phyloP scores from a whole-genome alignment of 1,284 basidiomycete genomes.

The Fomitopsis betulina region DNA sequence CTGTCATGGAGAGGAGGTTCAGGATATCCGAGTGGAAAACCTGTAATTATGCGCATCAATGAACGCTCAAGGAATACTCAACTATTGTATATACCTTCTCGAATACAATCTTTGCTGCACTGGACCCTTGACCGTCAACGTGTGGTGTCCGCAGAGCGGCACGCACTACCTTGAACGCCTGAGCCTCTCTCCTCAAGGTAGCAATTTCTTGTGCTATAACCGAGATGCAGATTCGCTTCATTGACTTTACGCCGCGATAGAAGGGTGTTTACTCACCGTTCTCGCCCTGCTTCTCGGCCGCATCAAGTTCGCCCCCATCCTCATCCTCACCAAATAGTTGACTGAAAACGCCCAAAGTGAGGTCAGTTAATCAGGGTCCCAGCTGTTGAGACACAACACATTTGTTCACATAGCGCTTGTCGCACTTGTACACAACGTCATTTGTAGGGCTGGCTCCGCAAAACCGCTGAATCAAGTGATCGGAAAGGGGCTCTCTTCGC shows the following conservation, averaged over 20 bases:
- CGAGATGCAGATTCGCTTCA: not conserved
- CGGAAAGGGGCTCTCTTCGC: too few relatives aligned
- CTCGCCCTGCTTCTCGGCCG: constrained; percentile 84
- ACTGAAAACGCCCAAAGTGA: constrained; percentile 34
- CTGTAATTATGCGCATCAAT: constrained; percentile 34
- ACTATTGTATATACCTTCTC: constrained; percentile 64
- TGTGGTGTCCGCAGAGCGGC: constrained; percentile 48
- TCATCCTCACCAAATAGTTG: constrained; percentile 94
- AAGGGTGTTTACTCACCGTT: constrained; percentile 54
- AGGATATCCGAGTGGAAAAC: constrained; percentile 88
- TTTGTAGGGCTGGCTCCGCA: too few relatives aligned
- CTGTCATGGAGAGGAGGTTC: constrained; percentile 90
- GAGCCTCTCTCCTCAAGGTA: constrained; percentile 83
- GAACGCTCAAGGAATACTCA: not conserved
- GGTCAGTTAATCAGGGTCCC: not conserved
- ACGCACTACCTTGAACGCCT: constrained; percentile 83
- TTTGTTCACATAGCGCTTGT: too few relatives aligned
- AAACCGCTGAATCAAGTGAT: too few relatives aligned
- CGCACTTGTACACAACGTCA: too few relatives aligned
- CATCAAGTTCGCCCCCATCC: constrained; percentile 74
- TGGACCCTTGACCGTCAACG: constrained; percentile 26
- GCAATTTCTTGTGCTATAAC: constrained; percentile 85
- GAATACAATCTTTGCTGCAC: constrained; percentile 74
- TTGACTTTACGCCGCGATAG: not conserved
- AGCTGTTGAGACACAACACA: too few relatives aligned